Evolutionary conservation across 2,329 filamentous ascomycete species (phyloP), one percentile per base, ranked within the genome.

Genomic region (Talaromyces sp.): DNA sequence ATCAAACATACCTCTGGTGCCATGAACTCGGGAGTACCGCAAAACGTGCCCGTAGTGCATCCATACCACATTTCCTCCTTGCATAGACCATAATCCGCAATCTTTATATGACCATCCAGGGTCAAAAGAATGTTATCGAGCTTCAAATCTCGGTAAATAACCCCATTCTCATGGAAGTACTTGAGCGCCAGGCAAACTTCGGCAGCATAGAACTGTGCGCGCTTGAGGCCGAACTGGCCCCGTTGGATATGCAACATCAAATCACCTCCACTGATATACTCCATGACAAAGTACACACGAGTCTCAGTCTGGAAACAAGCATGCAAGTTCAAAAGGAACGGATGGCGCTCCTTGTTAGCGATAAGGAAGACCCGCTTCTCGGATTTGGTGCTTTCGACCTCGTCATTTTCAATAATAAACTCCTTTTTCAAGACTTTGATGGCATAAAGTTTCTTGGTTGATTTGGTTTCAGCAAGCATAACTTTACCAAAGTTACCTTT

Each of bases 31-130:
- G 94, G 94, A n/a, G 94, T 99, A 75, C 94, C 94, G 73, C 94
- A 99, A 81, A 99, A 99, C 8, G 94, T 99, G 78, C 92, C 93
- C 0, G 94, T 99, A 2, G 90, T 97, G 59, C 90, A 93, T 50
- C 92, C 92, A 72, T 95, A 99, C 92, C 93, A 99, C 94, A 99
- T 99, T 69, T 99, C 92, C 74, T 99, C 94, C 78, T 99, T 99
- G 81, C 95, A 99, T 54, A 99, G 85, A 85, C 94, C 94, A 74
- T 96, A 99, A 83, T 99, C 94, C 57, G 85, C 94, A 81, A 99
- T 92, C 83, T 97, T 97, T 81, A 99, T 96, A 75, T 99, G 94
- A 27, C 94, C 94, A 71, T 99, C 94, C 52, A 96, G 82, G 1
- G 92, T 95, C 70, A 99, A 81, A 53, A 99, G 83, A 72, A 99